A percentile compares a stretch with the other conserved stretches of the same genome.
These are phyloP conservation scores for Apiospora arundinis DNA, from an alignment of 2,329 filamentous ascomycete genomes.

Conservation along the genomic window DNA sequence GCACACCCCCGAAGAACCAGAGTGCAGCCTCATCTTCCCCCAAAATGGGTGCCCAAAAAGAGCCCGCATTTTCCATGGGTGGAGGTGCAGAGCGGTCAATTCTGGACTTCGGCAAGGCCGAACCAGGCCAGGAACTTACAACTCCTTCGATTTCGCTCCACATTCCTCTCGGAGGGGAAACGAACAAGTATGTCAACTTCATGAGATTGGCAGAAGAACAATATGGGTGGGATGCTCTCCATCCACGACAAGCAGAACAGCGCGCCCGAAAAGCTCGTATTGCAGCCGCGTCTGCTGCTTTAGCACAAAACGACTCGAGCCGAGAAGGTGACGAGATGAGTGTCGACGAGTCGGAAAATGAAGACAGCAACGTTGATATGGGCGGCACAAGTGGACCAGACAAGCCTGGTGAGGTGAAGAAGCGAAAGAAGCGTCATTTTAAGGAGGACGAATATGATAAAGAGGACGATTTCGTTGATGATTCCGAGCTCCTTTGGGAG, in stretches of 20 bases:
- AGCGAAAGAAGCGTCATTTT: conserved; percentile 77
- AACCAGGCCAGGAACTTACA: conserved; percentile 63
- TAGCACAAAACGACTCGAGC: conserved; percentile 76
- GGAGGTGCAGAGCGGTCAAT: conserved; percentile 58
- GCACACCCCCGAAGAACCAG: conserved; percentile 43
- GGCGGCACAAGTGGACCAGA: conserved; percentile 71
- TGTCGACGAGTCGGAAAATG: conserved; percentile 74
- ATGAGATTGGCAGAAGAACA: conserved; percentile 91
- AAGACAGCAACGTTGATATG: conserved; percentile 90
- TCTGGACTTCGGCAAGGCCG: conserved; percentile 65
- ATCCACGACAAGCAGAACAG: conserved; percentile 88
- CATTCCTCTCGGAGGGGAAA: conserved; percentile 79
- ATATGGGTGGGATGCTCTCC: conserved; percentile 92
- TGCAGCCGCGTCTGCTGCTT: conserved; percentile 82
- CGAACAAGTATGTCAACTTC: conserved; percentile 94
- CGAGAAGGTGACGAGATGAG: conserved; percentile 84
- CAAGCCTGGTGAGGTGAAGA: conserved; percentile 62
- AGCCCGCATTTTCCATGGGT: conserved; percentile 45
- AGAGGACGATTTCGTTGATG: conserved; percentile 86
- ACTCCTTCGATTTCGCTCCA: conserved; percentile 84
- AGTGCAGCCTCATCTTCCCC: conserved; percentile 53
- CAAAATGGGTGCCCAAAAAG: conserved; percentile 56
- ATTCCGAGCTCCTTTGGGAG: conserved; percentile 94
- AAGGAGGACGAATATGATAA: conserved; percentile 85
- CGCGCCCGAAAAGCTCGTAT: conserved; percentile 87